Conservation (phyloP, 768 basidiomycete species). For the Suillus spraguei region DNA sequence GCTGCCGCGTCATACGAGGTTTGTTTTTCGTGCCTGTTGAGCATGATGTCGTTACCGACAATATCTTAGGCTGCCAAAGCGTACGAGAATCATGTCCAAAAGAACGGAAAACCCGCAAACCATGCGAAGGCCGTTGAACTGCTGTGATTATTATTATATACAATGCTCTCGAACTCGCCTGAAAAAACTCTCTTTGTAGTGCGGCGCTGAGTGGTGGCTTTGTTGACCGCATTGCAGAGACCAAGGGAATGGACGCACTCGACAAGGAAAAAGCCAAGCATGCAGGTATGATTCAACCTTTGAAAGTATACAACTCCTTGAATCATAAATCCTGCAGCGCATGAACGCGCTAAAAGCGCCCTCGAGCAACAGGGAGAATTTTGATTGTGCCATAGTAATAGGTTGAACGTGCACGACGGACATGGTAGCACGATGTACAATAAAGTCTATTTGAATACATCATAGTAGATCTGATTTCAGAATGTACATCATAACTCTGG, state of each 20-base stretch:
- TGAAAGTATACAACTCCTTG: background rate
- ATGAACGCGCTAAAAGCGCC: constrained; percentile 10
- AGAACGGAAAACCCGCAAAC: constrained; percentile 24
- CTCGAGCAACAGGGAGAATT: constrained; percentile 20
- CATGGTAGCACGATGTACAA: background rate
- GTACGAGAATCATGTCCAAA: constrained; percentile 26
- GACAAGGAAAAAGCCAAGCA: constrained; percentile 25
- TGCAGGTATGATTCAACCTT: constrained; percentile 20
- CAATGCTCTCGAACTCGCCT: background rate
- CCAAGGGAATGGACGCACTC: constrained; percentile 24
- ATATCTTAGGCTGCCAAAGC: constrained; percentile 30
- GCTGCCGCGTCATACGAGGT: constrained; percentile 33
- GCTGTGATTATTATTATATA: constrained; percentile 21
- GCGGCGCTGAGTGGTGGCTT: constrained; percentile 29
- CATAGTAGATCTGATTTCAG: background rate
- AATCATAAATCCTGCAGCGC: constrained; percentile 19
- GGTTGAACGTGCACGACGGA: background rate
- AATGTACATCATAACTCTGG: background rate
- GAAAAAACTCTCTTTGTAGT: constrained; percentile 12
- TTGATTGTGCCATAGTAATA: constrained; percentile 15
- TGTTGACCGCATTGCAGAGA: constrained; percentile 29
- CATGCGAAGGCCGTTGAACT: constrained; percentile 27
- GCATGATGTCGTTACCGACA: constrained; percentile 6
- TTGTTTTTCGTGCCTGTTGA: background rate
- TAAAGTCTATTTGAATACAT: background rate